phyloP scores from a whole-genome alignment of 495 filamentous ascomycete species.

The Daldinia decipiens region DNA sequence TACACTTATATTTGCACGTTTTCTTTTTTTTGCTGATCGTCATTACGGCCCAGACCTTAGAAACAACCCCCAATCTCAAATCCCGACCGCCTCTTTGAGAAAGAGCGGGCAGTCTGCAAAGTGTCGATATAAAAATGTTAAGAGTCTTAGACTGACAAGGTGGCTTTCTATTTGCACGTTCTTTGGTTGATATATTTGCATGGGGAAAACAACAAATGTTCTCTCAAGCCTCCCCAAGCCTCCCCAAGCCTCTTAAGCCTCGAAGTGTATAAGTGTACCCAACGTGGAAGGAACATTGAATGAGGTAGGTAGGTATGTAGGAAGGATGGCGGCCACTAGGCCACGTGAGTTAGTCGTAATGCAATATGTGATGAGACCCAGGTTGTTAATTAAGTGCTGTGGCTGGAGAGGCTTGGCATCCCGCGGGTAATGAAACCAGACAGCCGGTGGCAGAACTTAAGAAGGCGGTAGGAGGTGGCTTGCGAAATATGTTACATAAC shows the following conservation, averaged over 20 bases:
- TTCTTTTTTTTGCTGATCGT: slow-evolving; percentile 29
- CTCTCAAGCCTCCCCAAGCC: no score
- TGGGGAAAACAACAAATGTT: slow-evolving; percentile 6
- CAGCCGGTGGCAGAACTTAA: not conserved
- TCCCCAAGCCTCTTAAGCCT: not conserved
- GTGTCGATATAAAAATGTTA: slow-evolving; percentile 3
- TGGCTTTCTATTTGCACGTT: slow-evolving; percentile 25
- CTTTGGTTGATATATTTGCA: slow-evolving; percentile 11
- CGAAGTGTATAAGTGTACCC: not conserved
- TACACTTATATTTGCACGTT: slow-evolving; percentile 7
- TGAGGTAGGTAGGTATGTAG: not conserved
- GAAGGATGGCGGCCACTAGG: not conserved
- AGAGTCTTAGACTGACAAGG: slow-evolving; percentile 10
- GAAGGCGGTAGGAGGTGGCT: slow-evolving; percentile 8
- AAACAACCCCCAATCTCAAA: slow-evolving; percentile 17
- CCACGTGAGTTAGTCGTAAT: slow-evolving; percentile 39
- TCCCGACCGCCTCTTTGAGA: slow-evolving; percentile 18
- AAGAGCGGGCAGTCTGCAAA: slow-evolving; percentile 4
- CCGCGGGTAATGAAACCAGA: slow-evolving; percentile 20
- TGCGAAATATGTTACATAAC: no score
- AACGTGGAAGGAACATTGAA: slow-evolving; percentile 2
- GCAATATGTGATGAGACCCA: slow-evolving; percentile 35
- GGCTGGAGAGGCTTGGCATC: slow-evolving; percentile 33
- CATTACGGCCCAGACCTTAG: slow-evolving; percentile 10
- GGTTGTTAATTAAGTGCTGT: slow-evolving; percentile 24